Percentiles rank a stretch among this genome's conserved stretches.
Conservation (phyloP, 1,284 basidiomycete species). For the Neotropicomus parvogracilis region DNA sequence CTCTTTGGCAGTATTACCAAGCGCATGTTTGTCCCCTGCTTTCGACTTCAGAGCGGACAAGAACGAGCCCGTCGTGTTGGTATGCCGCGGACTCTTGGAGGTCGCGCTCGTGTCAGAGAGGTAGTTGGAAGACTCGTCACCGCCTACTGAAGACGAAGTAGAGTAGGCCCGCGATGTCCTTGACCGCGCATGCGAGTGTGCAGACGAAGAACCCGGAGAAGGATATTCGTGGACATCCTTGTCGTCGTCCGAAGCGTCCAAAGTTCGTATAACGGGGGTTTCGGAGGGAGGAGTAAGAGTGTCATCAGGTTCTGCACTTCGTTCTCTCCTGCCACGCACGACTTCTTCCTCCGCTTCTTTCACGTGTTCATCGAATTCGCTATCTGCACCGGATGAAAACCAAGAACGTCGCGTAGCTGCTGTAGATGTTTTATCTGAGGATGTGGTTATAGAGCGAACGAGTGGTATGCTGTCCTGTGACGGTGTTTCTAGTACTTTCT, state of each 20-base stretch:
- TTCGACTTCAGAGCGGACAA: slow-evolving; percentile 74
- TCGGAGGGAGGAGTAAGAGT: slow-evolving; percentile 32
- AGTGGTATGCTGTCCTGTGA: slow-evolving; percentile 17
- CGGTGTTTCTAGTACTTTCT: slow-evolving; percentile 13
- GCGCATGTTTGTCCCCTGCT: slow-evolving; percentile 76
- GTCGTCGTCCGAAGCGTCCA: slow-evolving; percentile 20
- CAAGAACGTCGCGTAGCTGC: slow-evolving; percentile 38
- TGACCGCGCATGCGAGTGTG: slow-evolving; percentile 21
- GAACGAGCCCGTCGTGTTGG: slow-evolving; percentile 51
- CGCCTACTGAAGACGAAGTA: slow-evolving; percentile 31
- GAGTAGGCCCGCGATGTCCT: slow-evolving; percentile 29
- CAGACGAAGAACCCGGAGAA: slow-evolving; percentile 23
- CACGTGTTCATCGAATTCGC: slow-evolving; percentile 27
- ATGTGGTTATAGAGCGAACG: slow-evolving; percentile 13
- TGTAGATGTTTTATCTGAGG: slow-evolving; percentile 15
- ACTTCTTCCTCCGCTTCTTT: slow-evolving; percentile 26
- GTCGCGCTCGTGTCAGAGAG: slow-evolving; percentile 31
- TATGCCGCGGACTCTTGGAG: slow-evolving; percentile 29
- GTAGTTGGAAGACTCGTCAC: slow-evolving; percentile 25
- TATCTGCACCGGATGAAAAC: slow-evolving; percentile 32
- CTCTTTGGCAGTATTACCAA: slow-evolving; percentile 78
- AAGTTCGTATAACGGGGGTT: slow-evolving; percentile 14
- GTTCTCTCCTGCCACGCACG: slow-evolving; percentile 18
- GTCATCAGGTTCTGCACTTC: slow-evolving; percentile 4
- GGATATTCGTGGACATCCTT: slow-evolving; percentile 18